Evolutionary conservation across 331 rosid species (phyloP).

Genomic region (Erythrophleum ivorense): DNA sequence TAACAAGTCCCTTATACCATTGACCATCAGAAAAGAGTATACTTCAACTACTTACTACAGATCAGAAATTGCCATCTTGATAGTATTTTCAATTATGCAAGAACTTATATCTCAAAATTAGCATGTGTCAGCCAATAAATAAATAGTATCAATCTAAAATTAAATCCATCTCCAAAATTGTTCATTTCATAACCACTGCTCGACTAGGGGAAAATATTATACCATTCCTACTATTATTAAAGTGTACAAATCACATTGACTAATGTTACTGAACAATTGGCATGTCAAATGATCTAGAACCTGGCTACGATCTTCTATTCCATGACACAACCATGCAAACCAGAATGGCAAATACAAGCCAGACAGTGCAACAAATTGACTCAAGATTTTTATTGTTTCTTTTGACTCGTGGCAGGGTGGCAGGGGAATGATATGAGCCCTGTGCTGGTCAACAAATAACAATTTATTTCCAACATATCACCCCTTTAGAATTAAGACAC

Average conservation of each 20-base stretch:
- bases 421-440: neutral
- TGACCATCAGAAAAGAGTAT: neutral
- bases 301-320: constrained; percentile 6
- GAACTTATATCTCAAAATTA: neutral
- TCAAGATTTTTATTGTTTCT: constrained; percentile 3
- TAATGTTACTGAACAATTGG: neutral
- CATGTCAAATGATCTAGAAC: neutral
- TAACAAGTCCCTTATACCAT: neutral
- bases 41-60: neutral
- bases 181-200: constrained; percentile 9
- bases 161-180: constrained; percentile 16
- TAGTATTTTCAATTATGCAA: constrained; percentile 16
- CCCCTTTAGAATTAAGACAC: constrained; percentile 1
- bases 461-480: constrained; percentile 16
- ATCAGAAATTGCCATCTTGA: constrained; percentile 32
- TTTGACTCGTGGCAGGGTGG: neutral
- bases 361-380: constrained; percentile 9
- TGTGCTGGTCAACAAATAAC: constrained; percentile 19
- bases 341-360: constrained; percentile 29
- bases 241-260: constrained; percentile 19
- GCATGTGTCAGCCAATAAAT: constrained; percentile 1
- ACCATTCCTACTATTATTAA: constrained; percentile 1
- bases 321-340: constrained; percentile 24
- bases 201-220: neutral
- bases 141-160: constrained; percentile 16